These are phyloP conservation scores for Pseudocercospora macadamiae DNA, from an alignment of 2,329 filamentous ascomycete genomes.

Conservation along the genomic window DNA sequence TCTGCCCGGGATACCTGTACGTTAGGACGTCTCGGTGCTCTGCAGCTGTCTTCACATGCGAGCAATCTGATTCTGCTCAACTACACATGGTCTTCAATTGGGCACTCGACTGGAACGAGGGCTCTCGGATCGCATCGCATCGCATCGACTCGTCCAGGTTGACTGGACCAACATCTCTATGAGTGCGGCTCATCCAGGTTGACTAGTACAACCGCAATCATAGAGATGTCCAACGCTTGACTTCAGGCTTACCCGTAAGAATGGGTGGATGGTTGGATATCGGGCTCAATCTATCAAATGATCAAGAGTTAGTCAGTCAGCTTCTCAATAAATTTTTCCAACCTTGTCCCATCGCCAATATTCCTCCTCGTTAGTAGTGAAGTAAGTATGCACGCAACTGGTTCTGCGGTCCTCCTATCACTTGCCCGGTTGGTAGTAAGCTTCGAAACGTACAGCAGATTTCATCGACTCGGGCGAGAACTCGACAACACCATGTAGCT, in stretches of 20 bases:
- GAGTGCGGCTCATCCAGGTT: too few species aligned
- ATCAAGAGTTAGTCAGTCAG: neutral
- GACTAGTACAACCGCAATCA: too few species aligned
- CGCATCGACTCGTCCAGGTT: too few species aligned
- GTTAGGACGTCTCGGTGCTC: neutral
- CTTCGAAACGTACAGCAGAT: constrained; percentile 18
- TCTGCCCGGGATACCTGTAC: neutral
- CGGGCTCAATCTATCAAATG: constrained; percentile 12
- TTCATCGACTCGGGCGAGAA: constrained; percentile 15
- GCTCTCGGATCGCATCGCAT: constrained; percentile 1
- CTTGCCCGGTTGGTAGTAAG: constrained; percentile 15
- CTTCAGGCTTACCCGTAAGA: constrained; percentile 15
- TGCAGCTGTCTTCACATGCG: neutral
- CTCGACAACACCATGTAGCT: constrained; percentile 30
- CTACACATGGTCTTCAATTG: neutral
- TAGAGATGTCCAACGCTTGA: neutral
- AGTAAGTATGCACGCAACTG: constrained; percentile 6
- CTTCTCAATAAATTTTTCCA: neutral
- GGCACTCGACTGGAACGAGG: neutral
- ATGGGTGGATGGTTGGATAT: constrained; percentile 10
- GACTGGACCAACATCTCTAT: too few species aligned
- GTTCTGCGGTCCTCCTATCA: constrained; percentile 7
- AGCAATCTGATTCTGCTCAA: constrained; percentile 4
- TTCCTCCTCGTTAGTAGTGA: neutral
- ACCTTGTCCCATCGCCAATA: neutral